Evolutionary conservation across 2,329 filamentous ascomycete genomes (phyloP), one percentile per base, ranked within the genome.

Genomic region (Penicillium sp.): DNA sequence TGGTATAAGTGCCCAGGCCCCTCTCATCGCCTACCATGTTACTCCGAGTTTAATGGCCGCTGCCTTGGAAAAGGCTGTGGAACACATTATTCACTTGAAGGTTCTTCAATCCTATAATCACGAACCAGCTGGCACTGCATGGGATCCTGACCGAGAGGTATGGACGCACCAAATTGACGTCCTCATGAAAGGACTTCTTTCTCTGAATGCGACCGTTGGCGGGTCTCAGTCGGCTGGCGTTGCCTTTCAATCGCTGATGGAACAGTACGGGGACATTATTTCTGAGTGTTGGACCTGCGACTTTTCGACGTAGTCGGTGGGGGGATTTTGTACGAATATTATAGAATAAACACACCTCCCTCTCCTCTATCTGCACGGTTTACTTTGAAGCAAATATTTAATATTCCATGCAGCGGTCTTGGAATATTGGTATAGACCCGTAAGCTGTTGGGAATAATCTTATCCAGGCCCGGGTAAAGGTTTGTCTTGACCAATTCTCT

Each of bases 251-350:
- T 38, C 11, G 3, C 28, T 63, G 20, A 55, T 63, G 53, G 42
- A 25, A 3, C 43, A 44, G 18, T 46, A 62, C 45, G 61, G 60
- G 4, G 58, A 63, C 30, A 51, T 60, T 30, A 31, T 61, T 28
- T 63, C 58, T 3, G 62, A 64, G 24, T 63, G 56, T 30, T 63
- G 61, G 62, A 54, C 50, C 20, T 57, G 44, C 0, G 54, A 48
- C 1, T 61, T 52, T 33, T 41, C 50, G 1, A 56, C 54, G 14
- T 61, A 50, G 18, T 28, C 13, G 4, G 6, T 9, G 24, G 1
- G 14, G 14, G 4, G 2, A 42, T 33, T 38, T 20, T 38, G 35
- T 22, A 38, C 16, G 22, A 18, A 38, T 13, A 38, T 38, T 20
- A 5, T 18, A 4, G 10, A 20, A 38, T 30, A 28, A 18, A 18